Percentiles rank a stretch among this genome's conserved stretches.
phyloP scores from a whole-genome alignment of 768 basidiomycete species.

The Russula olivacea region DNA sequence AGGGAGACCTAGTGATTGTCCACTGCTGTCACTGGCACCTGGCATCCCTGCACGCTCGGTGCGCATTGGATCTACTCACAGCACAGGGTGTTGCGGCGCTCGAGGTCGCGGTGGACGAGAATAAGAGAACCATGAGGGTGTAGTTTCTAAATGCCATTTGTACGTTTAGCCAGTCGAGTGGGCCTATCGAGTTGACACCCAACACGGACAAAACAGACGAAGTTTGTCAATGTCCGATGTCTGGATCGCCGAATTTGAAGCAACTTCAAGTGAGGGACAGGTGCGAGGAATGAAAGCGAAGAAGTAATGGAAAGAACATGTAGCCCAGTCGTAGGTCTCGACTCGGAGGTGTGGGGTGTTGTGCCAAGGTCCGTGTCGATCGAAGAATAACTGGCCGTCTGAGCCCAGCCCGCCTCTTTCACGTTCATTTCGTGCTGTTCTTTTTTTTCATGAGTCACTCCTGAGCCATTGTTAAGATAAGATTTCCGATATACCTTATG shows the following conservation, averaged over 20 bases:
- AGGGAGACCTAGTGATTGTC: no score
- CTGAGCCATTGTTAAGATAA: background rate
- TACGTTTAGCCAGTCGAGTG: background rate
- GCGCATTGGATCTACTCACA: background rate
- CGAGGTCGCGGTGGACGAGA: background rate
- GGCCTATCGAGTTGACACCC: no score
- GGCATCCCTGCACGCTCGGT: background rate
- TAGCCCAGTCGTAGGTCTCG: background rate
- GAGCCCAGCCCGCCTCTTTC: background rate
- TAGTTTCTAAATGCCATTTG: no score
- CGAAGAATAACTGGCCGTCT: background rate
- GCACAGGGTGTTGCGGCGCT: background rate
- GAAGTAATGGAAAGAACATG: background rate
- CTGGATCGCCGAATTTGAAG: no score
- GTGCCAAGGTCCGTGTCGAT: no score
- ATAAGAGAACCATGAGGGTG: background rate
- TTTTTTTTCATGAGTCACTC: background rate
- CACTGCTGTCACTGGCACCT: background rate
- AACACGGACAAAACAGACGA: no score
- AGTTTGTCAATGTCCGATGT: no score
- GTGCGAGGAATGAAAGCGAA: background rate
- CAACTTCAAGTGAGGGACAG: no score
- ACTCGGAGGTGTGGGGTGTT: background rate
- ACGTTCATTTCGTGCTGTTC: background rate
- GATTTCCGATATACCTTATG: background rate